phyloP scores from a whole-genome alignment of 73 alveolate genomes.

The Symbiodinium pilosum region DNA sequence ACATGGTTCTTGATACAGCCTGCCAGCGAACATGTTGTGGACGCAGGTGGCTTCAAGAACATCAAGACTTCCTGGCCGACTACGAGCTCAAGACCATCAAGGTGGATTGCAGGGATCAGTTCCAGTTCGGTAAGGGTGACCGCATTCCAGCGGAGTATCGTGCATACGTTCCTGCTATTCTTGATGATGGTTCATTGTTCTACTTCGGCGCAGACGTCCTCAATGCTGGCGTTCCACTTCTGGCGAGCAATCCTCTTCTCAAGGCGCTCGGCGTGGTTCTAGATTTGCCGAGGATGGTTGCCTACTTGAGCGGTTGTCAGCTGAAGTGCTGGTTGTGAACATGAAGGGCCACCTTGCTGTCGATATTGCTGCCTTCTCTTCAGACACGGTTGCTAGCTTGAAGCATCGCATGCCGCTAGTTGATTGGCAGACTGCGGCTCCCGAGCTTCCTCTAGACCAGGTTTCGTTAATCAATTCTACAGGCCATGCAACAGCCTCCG shows the following conservation, averaged over 20 bases:
- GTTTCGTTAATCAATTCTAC: too few relatives aligned
- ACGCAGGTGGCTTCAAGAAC: neutral
- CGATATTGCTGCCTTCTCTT: neutral
- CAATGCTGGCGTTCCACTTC: neutral
- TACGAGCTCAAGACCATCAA: neutral
- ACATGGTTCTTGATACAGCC: slow-evolving; percentile 27
- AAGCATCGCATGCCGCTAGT: neutral
- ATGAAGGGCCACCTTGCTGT: neutral
- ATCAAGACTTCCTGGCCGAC: neutral
- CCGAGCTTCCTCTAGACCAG: too few relatives aligned
- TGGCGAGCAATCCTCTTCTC: slow-evolving; percentile 18
- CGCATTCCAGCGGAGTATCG: neutral
- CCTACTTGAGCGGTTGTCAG: too few relatives aligned
- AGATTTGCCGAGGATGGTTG: neutral
- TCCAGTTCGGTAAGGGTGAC: neutral
- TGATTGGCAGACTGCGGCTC: too few relatives aligned
- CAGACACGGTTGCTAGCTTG: too few relatives aligned
- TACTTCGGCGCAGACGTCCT: neutral
- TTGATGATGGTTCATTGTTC: neutral
- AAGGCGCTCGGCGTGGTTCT: slow-evolving; percentile 9
- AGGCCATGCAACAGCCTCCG: too few relatives aligned
- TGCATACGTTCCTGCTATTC: neutral
- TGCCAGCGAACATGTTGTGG: slow-evolving; percentile 41
- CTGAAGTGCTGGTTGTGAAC: neutral
- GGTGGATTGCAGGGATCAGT: neutral